These are phyloP conservation scores for Skeletonema marinoi DNA, from an alignment of 108 stramenopile species.

Conservation along the genomic window DNA sequence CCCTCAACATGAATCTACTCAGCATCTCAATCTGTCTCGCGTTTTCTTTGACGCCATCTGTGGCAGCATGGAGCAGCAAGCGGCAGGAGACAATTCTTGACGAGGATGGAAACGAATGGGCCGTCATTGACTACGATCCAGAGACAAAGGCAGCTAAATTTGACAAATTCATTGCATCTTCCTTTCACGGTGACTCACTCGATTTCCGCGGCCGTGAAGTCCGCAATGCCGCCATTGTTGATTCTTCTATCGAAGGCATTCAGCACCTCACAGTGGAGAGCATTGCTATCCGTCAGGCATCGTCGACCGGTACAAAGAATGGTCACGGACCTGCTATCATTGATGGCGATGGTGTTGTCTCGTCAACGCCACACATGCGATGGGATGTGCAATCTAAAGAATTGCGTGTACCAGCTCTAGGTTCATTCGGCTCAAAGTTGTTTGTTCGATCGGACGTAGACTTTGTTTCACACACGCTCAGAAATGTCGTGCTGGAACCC, in stretches of 20 bases:
- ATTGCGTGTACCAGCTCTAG: constrained; percentile 24
- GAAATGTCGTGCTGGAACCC: constrained; percentile 30
- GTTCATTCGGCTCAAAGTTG: constrained; percentile 22
- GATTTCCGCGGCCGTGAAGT: constrained; percentile 42
- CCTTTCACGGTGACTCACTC: constrained; percentile 45
- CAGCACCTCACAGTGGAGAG: constrained; percentile 43
- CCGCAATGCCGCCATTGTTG: constrained; percentile 29
- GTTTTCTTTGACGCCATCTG: not conserved
- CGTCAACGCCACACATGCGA: constrained; percentile 19
- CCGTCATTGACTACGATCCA: not conserved
- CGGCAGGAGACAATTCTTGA: constrained; percentile 1
- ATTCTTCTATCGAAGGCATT: constrained; percentile 33
- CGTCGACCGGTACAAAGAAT: constrained; percentile 5
- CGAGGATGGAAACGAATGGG: constrained; percentile 3
- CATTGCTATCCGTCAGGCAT: constrained; percentile 21
- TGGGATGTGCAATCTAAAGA: constrained; percentile 30
- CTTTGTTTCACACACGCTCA: constrained; percentile 25
- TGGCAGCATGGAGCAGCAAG: not conserved
- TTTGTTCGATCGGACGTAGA: constrained; percentile 45
- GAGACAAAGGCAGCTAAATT: constrained; percentile 7
- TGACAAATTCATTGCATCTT: constrained; percentile 19
- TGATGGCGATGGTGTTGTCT: constrained; percentile 28
- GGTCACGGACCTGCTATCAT: constrained; percentile 39
- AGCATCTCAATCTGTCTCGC: not conserved
- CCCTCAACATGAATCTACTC: not conserved